A percentile compares a stretch with the other conserved stretches of the same genome.
phyloP scores from a whole-genome alignment of 164 flowering plant genomes.

The Chimonanthus praecox region DNA sequence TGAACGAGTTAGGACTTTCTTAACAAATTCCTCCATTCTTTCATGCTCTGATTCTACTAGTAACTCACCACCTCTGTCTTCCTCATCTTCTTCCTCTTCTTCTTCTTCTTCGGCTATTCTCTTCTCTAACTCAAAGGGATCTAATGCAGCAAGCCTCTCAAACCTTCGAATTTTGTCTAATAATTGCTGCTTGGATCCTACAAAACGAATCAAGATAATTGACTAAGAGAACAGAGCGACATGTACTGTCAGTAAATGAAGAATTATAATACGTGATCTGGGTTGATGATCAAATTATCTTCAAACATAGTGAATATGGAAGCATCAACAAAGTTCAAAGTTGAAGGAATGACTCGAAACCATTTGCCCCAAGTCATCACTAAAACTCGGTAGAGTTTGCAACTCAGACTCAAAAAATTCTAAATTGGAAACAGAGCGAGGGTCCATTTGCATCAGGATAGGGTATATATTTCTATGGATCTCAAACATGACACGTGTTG shows the following conservation, averaged over 20 bases:
- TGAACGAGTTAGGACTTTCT: neutral
- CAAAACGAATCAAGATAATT: neutral
- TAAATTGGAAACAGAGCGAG: too few species aligned
- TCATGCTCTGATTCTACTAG: neutral
- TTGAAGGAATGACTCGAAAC: too few species aligned
- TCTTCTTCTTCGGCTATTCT: neutral
- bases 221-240: neutral
- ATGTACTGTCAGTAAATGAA: neutral
- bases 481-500: too few species aligned
- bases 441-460: too few species aligned
- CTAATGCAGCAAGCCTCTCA: constrained; percentile 3
- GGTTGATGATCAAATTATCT: neutral
- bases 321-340: too few species aligned
- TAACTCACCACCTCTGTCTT: neutral
- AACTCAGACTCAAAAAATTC: too few species aligned
- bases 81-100: neutral
- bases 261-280: neutral
- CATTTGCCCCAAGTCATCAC: too few species aligned
- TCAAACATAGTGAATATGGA: too few species aligned
- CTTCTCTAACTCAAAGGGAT: constrained; percentile 3
- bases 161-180: constrained; percentile 5
- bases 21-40: neutral
- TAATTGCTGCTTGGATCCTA: neutral
- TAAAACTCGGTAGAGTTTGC: too few species aligned
- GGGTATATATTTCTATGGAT: too few species aligned